Percentiles rank a stretch among this genome's conserved stretches.
Conservation (phyloP, 345 rosid genomes). For the Trapa incisa region DNA sequence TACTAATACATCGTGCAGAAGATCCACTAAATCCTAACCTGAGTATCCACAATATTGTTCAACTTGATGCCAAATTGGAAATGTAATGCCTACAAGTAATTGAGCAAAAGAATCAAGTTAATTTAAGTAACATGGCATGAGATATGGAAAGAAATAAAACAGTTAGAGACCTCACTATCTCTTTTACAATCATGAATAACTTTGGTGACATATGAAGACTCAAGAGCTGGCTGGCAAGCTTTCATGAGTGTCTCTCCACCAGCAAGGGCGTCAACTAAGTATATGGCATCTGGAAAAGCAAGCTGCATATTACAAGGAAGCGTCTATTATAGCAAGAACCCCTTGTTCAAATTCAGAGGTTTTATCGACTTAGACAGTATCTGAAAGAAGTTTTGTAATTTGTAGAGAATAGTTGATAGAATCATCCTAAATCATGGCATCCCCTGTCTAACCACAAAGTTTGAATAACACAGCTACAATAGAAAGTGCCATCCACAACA, state of each 20-base stretch:
- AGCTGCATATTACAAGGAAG: slow-evolving; percentile 42
- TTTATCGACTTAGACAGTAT: background rate
- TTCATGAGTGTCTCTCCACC: slow-evolving; percentile 64
- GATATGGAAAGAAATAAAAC: slow-evolving; percentile 14
- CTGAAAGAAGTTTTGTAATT: background rate
- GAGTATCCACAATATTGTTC: slow-evolving; percentile 81
- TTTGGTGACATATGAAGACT: slow-evolving; percentile 75
- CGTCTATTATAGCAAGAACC: slow-evolving; percentile 3
- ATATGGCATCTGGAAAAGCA: slow-evolving; percentile 83
- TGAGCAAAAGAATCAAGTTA: background rate
- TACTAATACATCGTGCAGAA: background rate
- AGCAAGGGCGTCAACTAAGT: slow-evolving; percentile 66
- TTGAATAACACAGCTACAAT: background rate
- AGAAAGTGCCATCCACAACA: background rate
- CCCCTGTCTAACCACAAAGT: background rate
- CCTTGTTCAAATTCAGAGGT: background rate
- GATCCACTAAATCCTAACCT: slow-evolving; percentile 27
- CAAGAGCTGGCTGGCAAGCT: slow-evolving; percentile 96
- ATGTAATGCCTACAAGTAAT: slow-evolving; percentile 54
- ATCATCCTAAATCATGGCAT: background rate
- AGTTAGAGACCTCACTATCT: slow-evolving; percentile 83
- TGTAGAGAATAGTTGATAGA: background rate
- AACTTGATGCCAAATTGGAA: slow-evolving; percentile 87
- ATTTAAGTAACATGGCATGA: slow-evolving; percentile 8
- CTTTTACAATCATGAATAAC: slow-evolving; percentile 99